phyloP scores from a whole-genome alignment of 805 yeast species.

The Cyberlindnera petersonii region DNA sequence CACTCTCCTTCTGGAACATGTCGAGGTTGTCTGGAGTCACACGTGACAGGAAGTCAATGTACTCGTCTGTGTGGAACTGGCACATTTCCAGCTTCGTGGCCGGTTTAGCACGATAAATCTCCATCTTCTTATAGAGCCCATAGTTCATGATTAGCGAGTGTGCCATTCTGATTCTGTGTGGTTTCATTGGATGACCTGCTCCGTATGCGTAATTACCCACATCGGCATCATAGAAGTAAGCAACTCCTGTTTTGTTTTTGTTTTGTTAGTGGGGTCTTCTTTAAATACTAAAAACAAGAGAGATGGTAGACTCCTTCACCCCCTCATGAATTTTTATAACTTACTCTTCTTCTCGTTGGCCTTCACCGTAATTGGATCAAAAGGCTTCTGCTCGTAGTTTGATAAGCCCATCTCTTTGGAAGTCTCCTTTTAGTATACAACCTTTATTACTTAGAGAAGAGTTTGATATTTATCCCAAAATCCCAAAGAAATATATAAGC shows the following conservation, averaged over 20 bases:
- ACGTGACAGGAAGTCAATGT: constrained; percentile 84
- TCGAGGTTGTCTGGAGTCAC: constrained; percentile 92
- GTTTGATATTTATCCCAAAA: too few species aligned
- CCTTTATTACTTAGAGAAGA: too few species aligned
- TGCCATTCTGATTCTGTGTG: constrained; percentile 98
- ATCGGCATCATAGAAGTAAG: constrained; percentile 68
- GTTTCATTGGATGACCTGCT: constrained; percentile 99
- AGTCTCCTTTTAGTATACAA: too few species aligned
- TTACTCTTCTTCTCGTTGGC: constrained; percentile 48
- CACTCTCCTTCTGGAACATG: constrained; percentile 80
- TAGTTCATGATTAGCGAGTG: constrained; percentile 96
- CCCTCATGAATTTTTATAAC: constrained; percentile 16
- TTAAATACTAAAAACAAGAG: too few species aligned
- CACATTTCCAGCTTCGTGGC: constrained; percentile 98
- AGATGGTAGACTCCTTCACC: constrained; percentile 15
- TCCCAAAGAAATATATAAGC: neutral
- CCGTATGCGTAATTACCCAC: constrained; percentile 98
- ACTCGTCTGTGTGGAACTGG: constrained; percentile 97
- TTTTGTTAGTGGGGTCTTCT: too few species aligned
- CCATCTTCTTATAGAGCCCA: constrained; percentile 95
- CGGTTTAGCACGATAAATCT: constrained; percentile 87
- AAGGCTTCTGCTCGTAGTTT: constrained; percentile 44
- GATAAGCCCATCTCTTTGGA: constrained; percentile 21
- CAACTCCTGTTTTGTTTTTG: constrained; percentile 44
- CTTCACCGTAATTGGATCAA: constrained; percentile 56